Percentiles rank a stretch among this genome's conserved stretches.
phyloP scores from a whole-genome alignment of 2,329 filamentous ascomycete genomes.

The Fusarium austroafricanum region DNA sequence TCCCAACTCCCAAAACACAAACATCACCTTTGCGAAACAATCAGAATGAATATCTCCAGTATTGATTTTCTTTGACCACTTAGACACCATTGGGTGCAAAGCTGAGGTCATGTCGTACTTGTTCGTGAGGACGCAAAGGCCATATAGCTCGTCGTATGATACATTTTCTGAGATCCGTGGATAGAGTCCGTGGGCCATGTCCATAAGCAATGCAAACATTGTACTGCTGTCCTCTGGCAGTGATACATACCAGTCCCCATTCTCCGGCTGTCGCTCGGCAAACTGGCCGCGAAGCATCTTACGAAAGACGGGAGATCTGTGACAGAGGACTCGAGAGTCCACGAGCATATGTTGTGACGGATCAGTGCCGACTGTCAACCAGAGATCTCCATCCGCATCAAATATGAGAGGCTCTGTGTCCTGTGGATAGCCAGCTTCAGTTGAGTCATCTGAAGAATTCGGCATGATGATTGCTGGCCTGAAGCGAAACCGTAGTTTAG shows the following conservation, averaged over 20 bases:
- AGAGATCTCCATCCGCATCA: neutral
- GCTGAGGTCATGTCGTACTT: slow-evolving; percentile 20
- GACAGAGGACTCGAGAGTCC: slow-evolving; percentile 2
- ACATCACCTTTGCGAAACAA: neutral
- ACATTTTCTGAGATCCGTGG: neutral
- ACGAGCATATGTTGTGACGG: neutral
- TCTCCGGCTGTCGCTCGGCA: neutral
- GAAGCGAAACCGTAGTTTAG: no score
- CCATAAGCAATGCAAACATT: slow-evolving; percentile 6
- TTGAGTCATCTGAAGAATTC: no score
- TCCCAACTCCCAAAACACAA: neutral
- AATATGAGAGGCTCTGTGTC: neutral
- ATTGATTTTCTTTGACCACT: neutral
- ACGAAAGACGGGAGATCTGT: slow-evolving; percentile 3
- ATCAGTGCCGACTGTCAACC: neutral
- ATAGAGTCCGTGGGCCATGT: neutral
- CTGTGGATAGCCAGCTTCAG: neutral
- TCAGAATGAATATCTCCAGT: no score
- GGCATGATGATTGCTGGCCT: no score
- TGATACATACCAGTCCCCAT: slow-evolving; percentile 3
- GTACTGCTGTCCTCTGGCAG: slow-evolving; percentile 2
- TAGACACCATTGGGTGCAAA: neutral
- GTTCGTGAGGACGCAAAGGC: slow-evolving; percentile 5
- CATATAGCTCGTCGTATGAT: neutral
- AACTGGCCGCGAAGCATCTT: slow-evolving; percentile 14